Conservation (phyloP, 2,329 filamentous ascomycete species). For the Colletotrichum gloeosporioides region DNA sequence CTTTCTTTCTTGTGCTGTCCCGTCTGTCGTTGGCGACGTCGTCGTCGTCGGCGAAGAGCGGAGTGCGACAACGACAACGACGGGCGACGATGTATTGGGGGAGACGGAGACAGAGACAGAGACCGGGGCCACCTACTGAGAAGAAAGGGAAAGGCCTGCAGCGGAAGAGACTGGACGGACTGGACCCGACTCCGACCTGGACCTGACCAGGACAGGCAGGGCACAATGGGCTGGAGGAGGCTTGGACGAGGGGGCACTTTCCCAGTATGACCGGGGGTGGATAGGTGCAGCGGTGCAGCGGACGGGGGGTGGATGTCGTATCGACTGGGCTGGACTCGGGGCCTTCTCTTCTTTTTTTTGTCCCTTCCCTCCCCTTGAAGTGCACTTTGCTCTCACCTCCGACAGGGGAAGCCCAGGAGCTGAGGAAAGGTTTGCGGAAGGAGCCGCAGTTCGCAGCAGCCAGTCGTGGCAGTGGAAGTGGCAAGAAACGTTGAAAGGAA, state of each 20-base stretch:
- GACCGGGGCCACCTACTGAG: not conserved
- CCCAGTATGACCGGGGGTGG: not conserved
- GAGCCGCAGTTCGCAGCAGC: not conserved
- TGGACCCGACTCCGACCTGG: not conserved
- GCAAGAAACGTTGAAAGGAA: not conserved
- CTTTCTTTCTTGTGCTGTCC: not conserved
- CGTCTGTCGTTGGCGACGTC: not conserved
- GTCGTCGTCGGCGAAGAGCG: not conserved
- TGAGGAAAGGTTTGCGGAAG: not conserved
- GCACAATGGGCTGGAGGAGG: not conserved
- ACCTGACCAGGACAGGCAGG: constrained; percentile 3
- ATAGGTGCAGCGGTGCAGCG: not conserved
- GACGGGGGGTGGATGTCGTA: not conserved
- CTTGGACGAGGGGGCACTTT: not conserved
- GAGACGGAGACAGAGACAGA: not conserved
- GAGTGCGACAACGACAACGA: not conserved
- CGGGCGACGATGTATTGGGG: not conserved
- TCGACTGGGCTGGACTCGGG: not conserved
- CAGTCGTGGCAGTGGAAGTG: not conserved
- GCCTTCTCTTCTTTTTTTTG: not conserved
- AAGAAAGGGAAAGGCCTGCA: constrained; percentile 6
- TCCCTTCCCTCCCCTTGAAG: not conserved
- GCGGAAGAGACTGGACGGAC: not conserved
- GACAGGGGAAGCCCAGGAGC: not conserved
- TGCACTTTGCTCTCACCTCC: not conserved